A percentile compares a stretch with the other conserved stretches of the same genome.
phyloP scores from a whole-genome alignment of 2,329 filamentous ascomycete genomes.

The Lanzia echinophila region DNA sequence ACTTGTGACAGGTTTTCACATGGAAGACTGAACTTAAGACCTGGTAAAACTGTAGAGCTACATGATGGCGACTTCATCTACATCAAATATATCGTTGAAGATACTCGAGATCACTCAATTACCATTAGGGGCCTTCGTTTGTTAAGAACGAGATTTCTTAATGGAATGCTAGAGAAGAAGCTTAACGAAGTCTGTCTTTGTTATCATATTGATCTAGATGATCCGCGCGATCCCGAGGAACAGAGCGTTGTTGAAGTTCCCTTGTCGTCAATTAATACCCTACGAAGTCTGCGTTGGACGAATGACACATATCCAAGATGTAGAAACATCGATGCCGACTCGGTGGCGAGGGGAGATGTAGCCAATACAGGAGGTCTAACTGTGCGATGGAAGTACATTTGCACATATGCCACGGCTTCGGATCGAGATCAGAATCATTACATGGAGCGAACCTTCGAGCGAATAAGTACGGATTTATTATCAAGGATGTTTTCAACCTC shows the following conservation, averaged over 20 bases:
- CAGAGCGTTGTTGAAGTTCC: conserved; percentile 40
- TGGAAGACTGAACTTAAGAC: conserved; percentile 32
- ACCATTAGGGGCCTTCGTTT: conserved; percentile 38
- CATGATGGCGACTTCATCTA: conserved; percentile 32
- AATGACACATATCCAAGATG: conserved; percentile 45
- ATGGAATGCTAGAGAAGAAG: conserved; percentile 32
- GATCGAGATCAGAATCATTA: neutral
- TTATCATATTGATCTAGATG: conserved; percentile 33
- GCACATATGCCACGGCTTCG: neutral
- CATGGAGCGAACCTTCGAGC: neutral
- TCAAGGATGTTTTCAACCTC: neutral
- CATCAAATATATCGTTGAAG: conserved; percentile 27
- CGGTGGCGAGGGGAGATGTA: neutral
- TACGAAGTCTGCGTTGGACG: conserved; percentile 44
- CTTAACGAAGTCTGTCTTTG: conserved; percentile 41
- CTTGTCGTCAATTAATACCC: conserved; percentile 32
- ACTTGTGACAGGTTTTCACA: neutral
- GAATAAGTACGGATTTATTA: neutral
- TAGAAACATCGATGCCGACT: conserved; percentile 7
- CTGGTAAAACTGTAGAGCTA: conserved; percentile 18
- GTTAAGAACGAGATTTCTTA: conserved; percentile 30
- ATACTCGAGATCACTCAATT: conserved; percentile 18
- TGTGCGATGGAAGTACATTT: neutral
- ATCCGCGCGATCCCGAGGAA: conserved; percentile 26
- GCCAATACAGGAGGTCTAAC: conserved; percentile 10